phyloP scores from a whole-genome alignment of 805 yeast genomes.

The Saccharomycopsis capsularis region DNA sequence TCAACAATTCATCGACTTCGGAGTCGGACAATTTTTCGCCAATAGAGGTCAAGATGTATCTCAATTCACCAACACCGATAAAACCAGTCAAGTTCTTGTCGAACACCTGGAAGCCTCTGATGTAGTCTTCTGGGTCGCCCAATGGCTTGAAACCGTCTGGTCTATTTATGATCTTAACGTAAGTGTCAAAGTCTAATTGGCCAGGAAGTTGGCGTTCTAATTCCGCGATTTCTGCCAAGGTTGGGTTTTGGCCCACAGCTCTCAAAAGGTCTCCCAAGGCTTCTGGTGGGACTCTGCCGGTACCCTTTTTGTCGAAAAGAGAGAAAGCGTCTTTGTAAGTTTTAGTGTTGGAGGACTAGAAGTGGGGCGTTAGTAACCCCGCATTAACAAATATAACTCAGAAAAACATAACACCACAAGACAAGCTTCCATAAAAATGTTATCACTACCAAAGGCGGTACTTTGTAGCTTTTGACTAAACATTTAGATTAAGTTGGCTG shows the following conservation, averaged over 20 bases:
- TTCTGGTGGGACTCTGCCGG: constrained; percentile 79
- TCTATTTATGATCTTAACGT: constrained; percentile 69
- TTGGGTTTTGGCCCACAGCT: constrained; percentile 98
- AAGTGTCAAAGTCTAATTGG: constrained; percentile 65
- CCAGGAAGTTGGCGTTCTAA: constrained; percentile 37
- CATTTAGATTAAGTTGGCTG: no score
- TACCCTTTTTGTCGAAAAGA: constrained; percentile 91
- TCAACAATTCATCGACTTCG: constrained; percentile 93
- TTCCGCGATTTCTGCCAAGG: constrained; percentile 74
- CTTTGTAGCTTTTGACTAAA: no score
- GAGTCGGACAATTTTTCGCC: constrained; percentile 88
- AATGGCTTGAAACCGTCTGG: constrained; percentile 84
- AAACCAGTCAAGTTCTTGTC: constrained; percentile 94
- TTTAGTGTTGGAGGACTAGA: constrained; percentile 29
- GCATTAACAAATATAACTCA: no score
- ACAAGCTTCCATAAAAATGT: no score
- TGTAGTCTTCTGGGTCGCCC: constrained; percentile 81
- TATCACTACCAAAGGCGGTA: no score
- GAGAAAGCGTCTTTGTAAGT: constrained; percentile 89
- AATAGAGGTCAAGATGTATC: constrained; percentile 89
- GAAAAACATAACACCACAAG: no score
- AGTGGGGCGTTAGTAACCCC: no score
- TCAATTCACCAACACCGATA: constrained; percentile 94
- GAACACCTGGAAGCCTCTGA: constrained; percentile 91
- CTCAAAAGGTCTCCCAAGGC: constrained; percentile 88